A percentile compares a stretch with the other conserved stretches of the same genome.
Evolutionary conservation across 1,284 basidiomycete genomes (phyloP).

Genomic region (Cerrena zonata): DNA sequence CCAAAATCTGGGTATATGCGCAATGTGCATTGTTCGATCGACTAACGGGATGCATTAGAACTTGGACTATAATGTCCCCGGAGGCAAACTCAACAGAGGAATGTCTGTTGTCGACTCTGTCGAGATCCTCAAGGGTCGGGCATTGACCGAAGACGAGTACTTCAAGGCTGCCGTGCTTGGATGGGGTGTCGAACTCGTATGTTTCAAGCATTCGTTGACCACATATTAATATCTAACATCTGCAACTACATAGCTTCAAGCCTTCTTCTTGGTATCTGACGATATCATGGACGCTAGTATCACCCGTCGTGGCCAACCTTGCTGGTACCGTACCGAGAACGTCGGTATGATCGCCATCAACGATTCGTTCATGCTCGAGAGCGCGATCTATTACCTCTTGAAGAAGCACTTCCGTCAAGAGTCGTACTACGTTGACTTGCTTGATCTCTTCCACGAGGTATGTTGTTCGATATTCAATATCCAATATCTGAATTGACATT

Average conservation of each 20-base stretch:
- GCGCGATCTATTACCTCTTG: constrained; percentile 86
- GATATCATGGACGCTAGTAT: constrained; percentile 96
- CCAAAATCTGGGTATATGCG: background rate
- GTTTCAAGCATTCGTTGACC: constrained; percentile 26
- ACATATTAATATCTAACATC: constrained; percentile 1
- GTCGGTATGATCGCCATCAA: constrained; percentile 92
- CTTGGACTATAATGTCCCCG: constrained; percentile 91
- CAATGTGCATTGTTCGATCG: background rate
- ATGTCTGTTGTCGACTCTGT: constrained; percentile 92
- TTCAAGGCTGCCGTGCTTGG: constrained; percentile 85
- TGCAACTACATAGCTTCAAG: constrained; percentile 71
- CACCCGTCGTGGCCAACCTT: constrained; percentile 95
- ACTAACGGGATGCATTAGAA: constrained; percentile 45
- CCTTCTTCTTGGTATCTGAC: constrained; percentile 95
- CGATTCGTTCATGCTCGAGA: constrained; percentile 95
- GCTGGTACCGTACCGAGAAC: constrained; percentile 81
- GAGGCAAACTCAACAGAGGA: constrained; percentile 95
- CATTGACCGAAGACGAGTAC: constrained; percentile 79
- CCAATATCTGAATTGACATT: background rate
- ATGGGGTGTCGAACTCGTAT: constrained; percentile 91
- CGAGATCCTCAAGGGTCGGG: constrained; percentile 76
- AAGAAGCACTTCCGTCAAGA: constrained; percentile 84
- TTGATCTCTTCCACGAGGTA: constrained; percentile 88
- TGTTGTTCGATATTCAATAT: constrained; percentile 16
- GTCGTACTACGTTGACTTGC: constrained; percentile 79